Evolutionary conservation across 2,329 filamentous ascomycete species (phyloP), one percentile per base, ranked within the genome.

Genomic region (Penicillium sp.): DNA sequence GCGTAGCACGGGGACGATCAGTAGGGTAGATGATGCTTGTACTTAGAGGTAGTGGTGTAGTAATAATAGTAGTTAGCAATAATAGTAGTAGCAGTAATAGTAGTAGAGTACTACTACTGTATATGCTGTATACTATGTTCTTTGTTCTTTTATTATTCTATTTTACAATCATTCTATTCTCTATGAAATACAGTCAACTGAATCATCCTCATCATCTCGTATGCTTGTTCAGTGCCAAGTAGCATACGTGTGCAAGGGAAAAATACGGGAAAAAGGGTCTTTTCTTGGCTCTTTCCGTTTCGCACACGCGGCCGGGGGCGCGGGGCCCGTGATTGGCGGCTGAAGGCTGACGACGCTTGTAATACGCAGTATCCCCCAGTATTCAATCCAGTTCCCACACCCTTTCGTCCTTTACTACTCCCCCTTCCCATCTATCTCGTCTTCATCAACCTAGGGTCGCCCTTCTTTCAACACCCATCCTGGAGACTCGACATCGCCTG

Each of bases 331-430:
- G 69, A 73, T 71, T 73, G 68, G 70, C 42, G 66, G 65, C 59
- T 52, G 64, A 54, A 67, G 62, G 71, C 71, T 73, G 71, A 73
- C 71, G 71, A 73, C 70, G 70, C 68, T 68, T 65, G 61, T 64
- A 61, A 64, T 64, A 61, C 53, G 50, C 52, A 31, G 52, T 55
- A 51, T 45, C 51, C 37, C 37, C 37, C 52, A 39, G 24, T 39
- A 24, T 39, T 29, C 21, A 36, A 29, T 14, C 46, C 18, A 18
- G 26, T 31, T 23, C 51, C 44, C 47, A 52, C 54, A 37, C 49
- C 47, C 55, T 44, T 51, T 51, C 52, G 58, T 51, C 56, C 46
- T 55, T 54, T 56, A 34, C 46, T 46, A 47, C 42, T 24, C 37
- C 4, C 37, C 14, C 14, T 23, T 42, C 19, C 37, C 19, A 18